Percentiles rank a stretch among this genome's conserved stretches.
Evolutionary conservation across 768 basidiomycete species (phyloP).

Genomic region (Leccinum barrowsii): DNA sequence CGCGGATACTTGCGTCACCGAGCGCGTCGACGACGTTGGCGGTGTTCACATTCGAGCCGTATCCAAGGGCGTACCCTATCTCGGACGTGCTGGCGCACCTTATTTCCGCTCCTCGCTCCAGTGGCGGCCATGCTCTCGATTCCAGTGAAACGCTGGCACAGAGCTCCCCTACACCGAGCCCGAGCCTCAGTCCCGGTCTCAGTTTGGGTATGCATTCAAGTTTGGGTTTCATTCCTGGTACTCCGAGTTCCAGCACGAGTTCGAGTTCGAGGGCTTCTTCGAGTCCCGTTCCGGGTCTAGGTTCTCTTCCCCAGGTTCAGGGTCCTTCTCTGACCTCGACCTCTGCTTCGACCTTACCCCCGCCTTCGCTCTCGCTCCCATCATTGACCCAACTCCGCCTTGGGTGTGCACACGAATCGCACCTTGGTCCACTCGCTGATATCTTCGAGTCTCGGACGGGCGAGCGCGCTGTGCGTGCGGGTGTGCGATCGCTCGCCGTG

Average conservation of each 20-base stretch:
- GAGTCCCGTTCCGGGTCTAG: background rate
- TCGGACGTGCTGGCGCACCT: slow-evolving; percentile 18
- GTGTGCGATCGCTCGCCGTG: slow-evolving; percentile 9
- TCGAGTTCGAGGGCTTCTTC: background rate
- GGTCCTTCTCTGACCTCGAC: background rate
- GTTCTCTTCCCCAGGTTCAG: background rate
- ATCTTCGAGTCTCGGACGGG: slow-evolving; percentile 20
- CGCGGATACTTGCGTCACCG: slow-evolving; percentile 17
- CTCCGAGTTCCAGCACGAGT: background rate
- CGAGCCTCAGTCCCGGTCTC: background rate
- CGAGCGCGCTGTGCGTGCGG: slow-evolving; percentile 3
- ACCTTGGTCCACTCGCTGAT: slow-evolving; percentile 13
- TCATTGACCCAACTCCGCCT: slow-evolving; percentile 19
- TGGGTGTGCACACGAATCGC: slow-evolving; percentile 20
- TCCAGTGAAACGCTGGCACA: background rate
- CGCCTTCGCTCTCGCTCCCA: slow-evolving; percentile 8
- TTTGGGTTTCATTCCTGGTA: background rate
- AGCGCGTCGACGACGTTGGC: slow-evolving; percentile 15
- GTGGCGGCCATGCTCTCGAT: background rate
- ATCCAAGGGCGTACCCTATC: slow-evolving; percentile 15
- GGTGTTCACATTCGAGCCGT: slow-evolving; percentile 24
- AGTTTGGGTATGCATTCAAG: background rate
- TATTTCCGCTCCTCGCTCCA: background rate
- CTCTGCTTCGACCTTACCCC: background rate
- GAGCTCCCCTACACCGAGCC: background rate